Percentiles rank a stretch among this genome's conserved stretches.
These are phyloP conservation scores for Syncephalastrum racemosum DNA, from an alignment of 371 early-diverging fungal genomes.

Conservation along the genomic window DNA sequence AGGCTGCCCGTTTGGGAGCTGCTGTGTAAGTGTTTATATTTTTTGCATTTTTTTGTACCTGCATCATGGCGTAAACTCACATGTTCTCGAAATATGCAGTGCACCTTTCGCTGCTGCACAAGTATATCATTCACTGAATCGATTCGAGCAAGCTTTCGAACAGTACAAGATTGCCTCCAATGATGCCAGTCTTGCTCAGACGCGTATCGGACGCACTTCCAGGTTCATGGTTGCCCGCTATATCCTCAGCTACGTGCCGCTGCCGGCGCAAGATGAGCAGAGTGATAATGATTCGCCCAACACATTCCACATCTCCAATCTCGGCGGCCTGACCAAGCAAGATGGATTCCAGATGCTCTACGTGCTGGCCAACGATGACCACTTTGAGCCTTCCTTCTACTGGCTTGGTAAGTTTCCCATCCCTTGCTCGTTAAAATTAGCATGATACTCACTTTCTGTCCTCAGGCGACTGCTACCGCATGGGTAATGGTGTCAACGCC, in stretches of 20 bases:
- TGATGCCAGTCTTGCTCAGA: constrained; percentile 11
- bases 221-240: constrained; percentile 25
- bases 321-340: constrained; percentile 10
- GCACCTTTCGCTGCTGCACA: constrained; percentile 30
- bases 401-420: constrained; percentile 24
- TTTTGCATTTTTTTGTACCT: background rate
- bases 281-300: background rate
- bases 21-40: constrained; percentile 16
- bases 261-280: background rate
- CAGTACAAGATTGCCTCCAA: constrained; percentile 20
- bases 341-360: constrained; percentile 18
- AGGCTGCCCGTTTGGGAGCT: constrained; percentile 24
- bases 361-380: constrained; percentile 13
- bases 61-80: background rate
- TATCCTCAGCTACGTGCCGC: constrained; percentile 16
- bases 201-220: constrained; percentile 14
- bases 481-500: constrained; percentile 12
- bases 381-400: constrained; percentile 16
- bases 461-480: constrained; percentile 14
- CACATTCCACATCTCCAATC: background rate
- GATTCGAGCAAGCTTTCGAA: constrained; percentile 21
- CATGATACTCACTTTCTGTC: background rate
- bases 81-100: constrained; percentile 5
- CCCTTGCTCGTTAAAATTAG: constrained; percentile 5
- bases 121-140: constrained; percentile 19